phyloP scores from a whole-genome alignment of 208 protist genomes.

The Crithidia bombi region DNA sequence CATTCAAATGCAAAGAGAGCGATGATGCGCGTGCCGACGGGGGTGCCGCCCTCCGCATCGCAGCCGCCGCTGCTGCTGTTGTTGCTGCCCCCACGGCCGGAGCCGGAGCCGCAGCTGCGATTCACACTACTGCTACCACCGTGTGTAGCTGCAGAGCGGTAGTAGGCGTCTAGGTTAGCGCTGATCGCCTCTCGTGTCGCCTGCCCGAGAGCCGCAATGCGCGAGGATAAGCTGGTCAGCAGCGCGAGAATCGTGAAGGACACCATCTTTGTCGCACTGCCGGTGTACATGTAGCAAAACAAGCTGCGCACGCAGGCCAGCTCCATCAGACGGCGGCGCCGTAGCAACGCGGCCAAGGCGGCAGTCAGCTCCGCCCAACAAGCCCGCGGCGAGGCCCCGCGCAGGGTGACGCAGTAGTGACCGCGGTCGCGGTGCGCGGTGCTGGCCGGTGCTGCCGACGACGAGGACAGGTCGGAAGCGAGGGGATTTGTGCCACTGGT shows the following conservation, averaged over 20 bases:
- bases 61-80: neutral
- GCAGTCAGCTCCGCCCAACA: constrained; percentile 56
- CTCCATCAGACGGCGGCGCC: constrained; percentile 34
- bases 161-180: constrained; percentile 30
- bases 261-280: constrained; percentile 37
- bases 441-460: neutral
- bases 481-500: constrained; percentile 9
- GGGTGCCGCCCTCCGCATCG: neutral
- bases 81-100: neutral
- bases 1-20: constrained; percentile 58
- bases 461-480: constrained; percentile 3
- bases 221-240: constrained; percentile 50
- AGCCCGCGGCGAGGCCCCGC: constrained; percentile 24
- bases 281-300: constrained; percentile 61
- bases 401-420: constrained; percentile 7
- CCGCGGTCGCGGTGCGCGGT: neutral
- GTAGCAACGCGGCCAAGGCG: constrained; percentile 37
- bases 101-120: neutral
- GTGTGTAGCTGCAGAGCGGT: constrained; percentile 7
- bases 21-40: constrained; percentile 22
- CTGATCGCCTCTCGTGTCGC: constrained; percentile 43
- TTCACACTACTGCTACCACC: neutral
- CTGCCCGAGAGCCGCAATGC: constrained; percentile 42
- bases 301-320: constrained; percentile 50
- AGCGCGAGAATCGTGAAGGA: constrained; percentile 47